Percentiles rank a stretch among this genome's conserved stretches.
Conservation (phyloP, 331 rosid genomes). For the Quercus lobata region DNA sequence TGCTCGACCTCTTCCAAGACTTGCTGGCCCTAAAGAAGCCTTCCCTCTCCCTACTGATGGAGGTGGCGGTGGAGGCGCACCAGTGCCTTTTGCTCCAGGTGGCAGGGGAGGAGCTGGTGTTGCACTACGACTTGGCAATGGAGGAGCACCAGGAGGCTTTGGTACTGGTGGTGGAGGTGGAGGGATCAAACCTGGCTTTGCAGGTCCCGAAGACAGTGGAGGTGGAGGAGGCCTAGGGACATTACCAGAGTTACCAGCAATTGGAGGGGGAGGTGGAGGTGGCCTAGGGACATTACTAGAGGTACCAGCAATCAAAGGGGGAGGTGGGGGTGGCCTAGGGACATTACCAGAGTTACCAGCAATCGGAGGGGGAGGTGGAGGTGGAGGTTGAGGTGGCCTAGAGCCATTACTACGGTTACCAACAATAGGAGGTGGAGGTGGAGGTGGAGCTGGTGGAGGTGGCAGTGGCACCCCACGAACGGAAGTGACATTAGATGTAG, state of each 20-base stretch:
- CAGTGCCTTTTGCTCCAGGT: conserved; percentile 39
- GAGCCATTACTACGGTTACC: not conserved
- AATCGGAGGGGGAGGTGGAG: conserved; percentile 23
- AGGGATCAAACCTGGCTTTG: conserved; percentile 17
- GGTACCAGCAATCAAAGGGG: not conserved
- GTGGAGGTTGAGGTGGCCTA: conserved; percentile 30
- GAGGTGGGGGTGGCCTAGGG: conserved; percentile 12
- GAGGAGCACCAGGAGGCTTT: conserved; percentile 51
- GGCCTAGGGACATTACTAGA: not conserved
- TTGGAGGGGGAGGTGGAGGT: conserved; percentile 44
- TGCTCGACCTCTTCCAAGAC: conserved; percentile 63
- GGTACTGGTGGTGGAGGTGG: conserved; percentile 54
- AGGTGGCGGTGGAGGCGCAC: conserved; percentile 67
- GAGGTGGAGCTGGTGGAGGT: conserved; percentile 20
- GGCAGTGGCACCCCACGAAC: conserved; percentile 13
- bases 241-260: not conserved
- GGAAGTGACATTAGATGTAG: not conserved
- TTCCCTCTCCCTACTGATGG: conserved; percentile 41
- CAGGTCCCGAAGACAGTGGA: conserved; percentile 37
- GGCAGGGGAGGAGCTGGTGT: conserved; percentile 51
- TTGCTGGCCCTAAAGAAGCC: conserved; percentile 45
- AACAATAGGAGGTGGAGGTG: conserved; percentile 36
- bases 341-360: not conserved
- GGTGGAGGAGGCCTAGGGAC: conserved; percentile 31
- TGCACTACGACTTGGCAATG: conserved; percentile 35